Evolutionary conservation across 768 basidiomycete genomes (phyloP), one percentile per base, ranked within the genome.

Genomic region (Rhizopogon vesiculosus): DNA sequence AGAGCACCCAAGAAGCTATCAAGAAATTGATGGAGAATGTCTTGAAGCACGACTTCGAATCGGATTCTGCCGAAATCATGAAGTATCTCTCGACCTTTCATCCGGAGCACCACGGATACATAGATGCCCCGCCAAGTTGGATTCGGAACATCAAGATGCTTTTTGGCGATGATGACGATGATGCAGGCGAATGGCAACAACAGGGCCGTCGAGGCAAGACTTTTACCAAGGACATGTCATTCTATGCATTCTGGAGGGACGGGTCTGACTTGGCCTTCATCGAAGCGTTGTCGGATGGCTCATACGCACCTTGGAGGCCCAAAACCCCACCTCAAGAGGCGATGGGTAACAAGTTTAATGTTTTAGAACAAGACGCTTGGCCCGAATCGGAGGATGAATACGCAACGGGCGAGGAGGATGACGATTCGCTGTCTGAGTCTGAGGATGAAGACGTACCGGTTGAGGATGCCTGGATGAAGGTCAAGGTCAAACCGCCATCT

Each of bases 201-300:
- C 69, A 68, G 19, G 73, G 74, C 19, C 58, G 42, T 5, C 55
- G 49, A 10, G 70, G 70, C 28, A 61, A 59, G 53, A 62, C 60
- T 3, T 9, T 43, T 19, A 51, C 31, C 18, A 61, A 60, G 45
- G 67, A 70, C 31, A 60, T 59, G 1, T 68, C 79, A 0, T 31
- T 72, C 0, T 84, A 84, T 59, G 75, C 72, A 0, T 83, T 79
- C 56, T 87, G 85, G 86, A 69, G 66, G 51, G 59, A 66, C 5
- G 74, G 72, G 5, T 54, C 62, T 0, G 85, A 87, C 60, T 53
- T 86, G 2, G 69, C 66, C 2, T 86, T 84, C 61, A 59, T 85
- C 41, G 62, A 69, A 0, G 52, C 44, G 35, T 13, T 60, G n/a
- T 39, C 15, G 19, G 9, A 52, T 22, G 51, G 40, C 28, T 41